These are phyloP conservation scores for Poa annua DNA, from an alignment of 176 grass and related monocot genomes.

Conservation along the genomic window DNA sequence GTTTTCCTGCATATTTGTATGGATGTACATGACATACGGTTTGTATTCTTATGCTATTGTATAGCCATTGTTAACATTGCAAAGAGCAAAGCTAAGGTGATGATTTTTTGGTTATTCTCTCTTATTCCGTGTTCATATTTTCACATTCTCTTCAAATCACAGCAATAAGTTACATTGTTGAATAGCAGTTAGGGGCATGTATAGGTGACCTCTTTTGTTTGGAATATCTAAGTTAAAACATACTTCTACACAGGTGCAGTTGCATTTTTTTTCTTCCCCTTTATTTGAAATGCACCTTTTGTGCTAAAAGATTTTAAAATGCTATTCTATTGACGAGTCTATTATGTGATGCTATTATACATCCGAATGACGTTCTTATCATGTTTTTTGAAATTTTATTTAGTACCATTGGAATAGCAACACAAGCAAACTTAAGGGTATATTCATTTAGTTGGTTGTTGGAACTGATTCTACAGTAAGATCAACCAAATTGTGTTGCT, in stretches of 20 bases:
- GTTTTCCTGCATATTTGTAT: conserved; percentile 22
- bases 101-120: conserved; percentile 11
- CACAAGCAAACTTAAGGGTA: background rate
- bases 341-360: background rate
- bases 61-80: background rate
- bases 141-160: background rate
- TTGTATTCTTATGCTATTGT: conserved; percentile 25
- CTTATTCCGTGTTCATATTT: conserved; percentile 14
- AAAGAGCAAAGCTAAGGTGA: conserved; percentile 23
- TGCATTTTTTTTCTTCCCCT: too few species aligned
- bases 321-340: background rate
- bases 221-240: background rate
- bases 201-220: background rate
- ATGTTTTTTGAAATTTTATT: background rate
- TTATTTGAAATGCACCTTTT: background rate
- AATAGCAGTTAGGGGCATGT: conserved; percentile 16
- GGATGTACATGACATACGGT: conserved; percentile 12
- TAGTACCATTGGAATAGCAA: background rate
- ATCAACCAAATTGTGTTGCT: background rate
- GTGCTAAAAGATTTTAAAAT: background rate
- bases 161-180: background rate
- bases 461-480: conserved; percentile 1
- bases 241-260: background rate
- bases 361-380: background rate
- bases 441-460: conserved; percentile 18